These are phyloP conservation scores for Amanita polypyramis DNA, from an alignment of 768 basidiomycete genomes.

Conservation along the genomic window DNA sequence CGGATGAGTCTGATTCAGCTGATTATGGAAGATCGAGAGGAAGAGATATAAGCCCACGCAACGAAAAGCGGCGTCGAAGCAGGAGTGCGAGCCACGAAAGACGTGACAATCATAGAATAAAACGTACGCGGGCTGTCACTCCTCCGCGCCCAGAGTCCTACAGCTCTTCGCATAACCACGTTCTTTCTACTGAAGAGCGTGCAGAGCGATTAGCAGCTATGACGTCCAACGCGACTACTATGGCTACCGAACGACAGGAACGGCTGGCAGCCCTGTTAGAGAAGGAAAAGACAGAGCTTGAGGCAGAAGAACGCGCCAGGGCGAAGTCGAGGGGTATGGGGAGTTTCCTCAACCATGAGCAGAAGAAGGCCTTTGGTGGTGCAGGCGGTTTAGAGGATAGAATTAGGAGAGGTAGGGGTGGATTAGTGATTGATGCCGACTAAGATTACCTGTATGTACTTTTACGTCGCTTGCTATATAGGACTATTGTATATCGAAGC, in stretches of 20 bases:
- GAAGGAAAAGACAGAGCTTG: conserved; percentile 71
- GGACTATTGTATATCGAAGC: background rate
- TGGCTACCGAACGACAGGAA: conserved; percentile 62
- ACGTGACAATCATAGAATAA: conserved; percentile 21
- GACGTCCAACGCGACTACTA: conserved; percentile 58
- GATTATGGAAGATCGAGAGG: conserved; percentile 11
- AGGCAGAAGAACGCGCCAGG: conserved; percentile 57
- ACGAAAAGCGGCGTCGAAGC: conserved; percentile 30
- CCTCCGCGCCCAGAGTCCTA: conserved; percentile 22
- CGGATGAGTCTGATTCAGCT: conserved; percentile 42
- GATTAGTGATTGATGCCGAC: conserved; percentile 57
- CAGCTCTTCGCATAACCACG: conserved; percentile 15
- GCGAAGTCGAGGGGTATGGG: conserved; percentile 71
- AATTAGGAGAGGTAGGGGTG: conserved; percentile 61
- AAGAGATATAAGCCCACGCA: conserved; percentile 19
- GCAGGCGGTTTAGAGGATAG: conserved; percentile 70
- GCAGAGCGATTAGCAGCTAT: conserved; percentile 87
- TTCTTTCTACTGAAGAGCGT: conserved; percentile 39
- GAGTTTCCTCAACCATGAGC: conserved; percentile 71
- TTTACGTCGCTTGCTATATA: too few species aligned
- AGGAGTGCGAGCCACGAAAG: conserved; percentile 22
- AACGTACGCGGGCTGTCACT: conserved; percentile 41
- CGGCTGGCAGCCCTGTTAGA: conserved; percentile 58
- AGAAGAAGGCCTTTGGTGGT: conserved; percentile 78
- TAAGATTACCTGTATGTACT: conserved; percentile 17